These are phyloP conservation scores for Ceratobasidium sp. DNA, from an alignment of 1,284 basidiomycete species.

Conservation along the genomic window DNA sequence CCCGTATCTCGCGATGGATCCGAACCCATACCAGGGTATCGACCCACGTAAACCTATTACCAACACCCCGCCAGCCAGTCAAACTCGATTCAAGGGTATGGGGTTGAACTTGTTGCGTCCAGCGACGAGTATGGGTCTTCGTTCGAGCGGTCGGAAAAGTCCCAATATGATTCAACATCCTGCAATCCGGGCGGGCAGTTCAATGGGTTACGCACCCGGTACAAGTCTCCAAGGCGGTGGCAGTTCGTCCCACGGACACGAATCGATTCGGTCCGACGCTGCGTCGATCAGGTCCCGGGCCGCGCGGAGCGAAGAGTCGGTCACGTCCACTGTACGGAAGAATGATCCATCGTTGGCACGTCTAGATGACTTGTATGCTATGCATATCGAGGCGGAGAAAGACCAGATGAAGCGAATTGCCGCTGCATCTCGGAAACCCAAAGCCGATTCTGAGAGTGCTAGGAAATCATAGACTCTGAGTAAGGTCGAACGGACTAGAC, in stretches of 20 bases:
- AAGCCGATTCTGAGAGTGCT: background rate
- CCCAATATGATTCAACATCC: slow-evolving; percentile 32
- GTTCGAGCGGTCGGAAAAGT: slow-evolving; percentile 26
- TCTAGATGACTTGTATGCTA: slow-evolving; percentile 43
- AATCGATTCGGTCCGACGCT: slow-evolving; percentile 17
- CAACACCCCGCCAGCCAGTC: slow-evolving; percentile 40
- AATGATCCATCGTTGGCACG: slow-evolving; percentile 37
- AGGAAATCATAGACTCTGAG: background rate
- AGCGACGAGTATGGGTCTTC: slow-evolving; percentile 31
- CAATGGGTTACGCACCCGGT: slow-evolving; percentile 6
- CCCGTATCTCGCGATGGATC: slow-evolving; percentile 39
- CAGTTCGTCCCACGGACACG: slow-evolving; percentile 26
- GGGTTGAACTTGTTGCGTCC: slow-evolving; percentile 14
- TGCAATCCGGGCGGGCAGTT: slow-evolving; percentile 11
- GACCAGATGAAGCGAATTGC: slow-evolving; percentile 43
- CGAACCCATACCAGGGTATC: slow-evolving; percentile 40
- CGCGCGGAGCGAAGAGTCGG: slow-evolving; percentile 31
- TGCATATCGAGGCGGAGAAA: slow-evolving; percentile 44
- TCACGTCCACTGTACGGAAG: slow-evolving; percentile 18
- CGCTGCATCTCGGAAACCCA: slow-evolving; percentile 15
- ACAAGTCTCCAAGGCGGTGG: slow-evolving; percentile 11
- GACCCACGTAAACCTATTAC: slow-evolving; percentile 42
- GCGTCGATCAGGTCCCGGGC: slow-evolving; percentile 25
- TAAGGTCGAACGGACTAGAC: slow-evolving; percentile 17
- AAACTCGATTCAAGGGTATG: slow-evolving; percentile 15